A percentile compares a stretch with the other conserved stretches of the same genome.
phyloP scores from a whole-genome alignment of 176 grass and related monocot species.

The Triticum turgidum region DNA sequence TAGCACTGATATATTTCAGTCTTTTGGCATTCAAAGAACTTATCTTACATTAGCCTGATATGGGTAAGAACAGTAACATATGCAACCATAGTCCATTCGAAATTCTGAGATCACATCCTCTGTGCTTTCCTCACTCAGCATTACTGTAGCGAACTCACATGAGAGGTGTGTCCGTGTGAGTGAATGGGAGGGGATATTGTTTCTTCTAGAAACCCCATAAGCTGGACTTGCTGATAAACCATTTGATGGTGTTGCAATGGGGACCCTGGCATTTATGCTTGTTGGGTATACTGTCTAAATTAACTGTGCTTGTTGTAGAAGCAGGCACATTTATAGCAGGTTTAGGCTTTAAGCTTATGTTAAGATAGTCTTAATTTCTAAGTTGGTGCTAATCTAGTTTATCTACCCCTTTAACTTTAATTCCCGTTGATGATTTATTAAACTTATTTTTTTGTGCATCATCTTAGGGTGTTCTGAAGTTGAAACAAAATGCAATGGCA shows the following conservation, averaged over 20 bases:
- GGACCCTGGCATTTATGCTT: neutral
- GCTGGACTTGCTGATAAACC: neutral
- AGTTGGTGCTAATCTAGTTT: neutral
- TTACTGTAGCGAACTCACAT: neutral
- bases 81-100: neutral
- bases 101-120: neutral
- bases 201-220: slow-evolving; percentile 6
- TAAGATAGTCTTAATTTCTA: neutral
- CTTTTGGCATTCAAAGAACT: neutral
- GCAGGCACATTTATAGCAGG: neutral
- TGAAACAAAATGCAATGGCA: slow-evolving; percentile 90
- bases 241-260: neutral
- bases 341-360: neutral
- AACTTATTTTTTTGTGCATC: neutral
- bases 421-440: neutral
- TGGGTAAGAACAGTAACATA: neutral
- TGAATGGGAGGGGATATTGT: neutral
- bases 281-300: neutral
- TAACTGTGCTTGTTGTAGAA: neutral
- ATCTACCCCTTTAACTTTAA: neutral
- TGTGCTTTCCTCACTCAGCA: neutral
- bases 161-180: neutral
- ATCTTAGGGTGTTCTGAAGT: slow-evolving; percentile 81
- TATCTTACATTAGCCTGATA: neutral
- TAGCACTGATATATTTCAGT: neutral